Base-by-base conservation (phyloP, 1,139 yeast species). In the Geotrichum carabidarum region DNA sequence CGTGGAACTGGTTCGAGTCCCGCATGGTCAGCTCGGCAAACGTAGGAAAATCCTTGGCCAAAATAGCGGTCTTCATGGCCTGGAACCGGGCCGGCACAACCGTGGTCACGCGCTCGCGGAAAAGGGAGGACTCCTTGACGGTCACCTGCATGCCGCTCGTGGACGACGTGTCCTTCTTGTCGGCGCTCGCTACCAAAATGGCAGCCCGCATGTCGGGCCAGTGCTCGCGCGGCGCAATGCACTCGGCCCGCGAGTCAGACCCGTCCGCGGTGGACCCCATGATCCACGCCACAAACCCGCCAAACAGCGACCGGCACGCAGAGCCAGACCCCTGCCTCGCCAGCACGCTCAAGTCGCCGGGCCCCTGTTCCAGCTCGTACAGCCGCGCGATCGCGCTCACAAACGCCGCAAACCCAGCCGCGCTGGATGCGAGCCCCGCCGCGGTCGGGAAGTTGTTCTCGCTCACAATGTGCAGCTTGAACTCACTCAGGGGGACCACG, bases 251-350 rank as follows among this genome's bases (percentile, higher is more conserved):
- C 18, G 97, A 90, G 71, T 93, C 99, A 50, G 80, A 76, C 8
- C 99, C 99, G 65, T 89, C 84, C 0, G 62, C 73, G 57, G 68
- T 60, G 1, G 64, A 61, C 54, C 99, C 99, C 97, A 90, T 91
- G 71, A 93, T 96, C 99, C 99, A 93, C 4, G 98, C 98, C 14
- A 93, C 99, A 68, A 83, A 93, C 7, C 99, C 99, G 48, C 99
- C 99, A 71, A 88, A 89, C 57, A 93, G 76, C 11, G 98, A 93
- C 70, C 99, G 80, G 72, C 99, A 93, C 8, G 99, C 99, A 12
- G 97, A 89, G 1, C 99, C 99, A 14, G 97, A 89, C 18, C 99
- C 99, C 72, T 90, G 93, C 72, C 99, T 83, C 14, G 99, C 99
- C 65, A 93, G 84, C 66, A 85, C 86, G 59, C 96, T 87, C 60